Conservation (phyloP, 116 monocot genomes). For the Zostera marina region DNA sequence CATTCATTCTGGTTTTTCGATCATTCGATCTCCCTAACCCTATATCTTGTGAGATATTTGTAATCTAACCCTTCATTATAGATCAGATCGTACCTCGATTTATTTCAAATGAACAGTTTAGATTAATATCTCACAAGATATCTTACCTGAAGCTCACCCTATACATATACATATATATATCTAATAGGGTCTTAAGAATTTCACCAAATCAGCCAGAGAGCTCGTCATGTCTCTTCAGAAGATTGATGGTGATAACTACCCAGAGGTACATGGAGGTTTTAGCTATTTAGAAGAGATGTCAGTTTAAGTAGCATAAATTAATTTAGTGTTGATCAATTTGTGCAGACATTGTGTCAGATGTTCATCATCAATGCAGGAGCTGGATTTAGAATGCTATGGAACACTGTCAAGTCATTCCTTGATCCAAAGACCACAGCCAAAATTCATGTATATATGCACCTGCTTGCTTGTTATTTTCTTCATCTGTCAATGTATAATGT, state of each 20-base stretch:
- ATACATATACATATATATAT: too few species aligned
- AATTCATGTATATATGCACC: conserved; percentile 27
- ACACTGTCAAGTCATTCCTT: conserved; percentile 58
- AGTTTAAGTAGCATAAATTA: too few species aligned
- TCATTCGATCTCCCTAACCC: too few species aligned
- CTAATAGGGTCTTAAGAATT: conserved; percentile 39
- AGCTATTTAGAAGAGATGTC: too few species aligned
- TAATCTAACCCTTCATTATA: too few species aligned
- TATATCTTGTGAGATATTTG: too few species aligned
- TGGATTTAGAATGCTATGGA: conserved; percentile 74
- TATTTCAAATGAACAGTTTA: too few species aligned
- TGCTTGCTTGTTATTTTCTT: neutral
- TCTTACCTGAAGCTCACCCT: too few species aligned
- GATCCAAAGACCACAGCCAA: conserved; percentile 68
- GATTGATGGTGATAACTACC: conserved; percentile 62
- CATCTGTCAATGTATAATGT: neutral
- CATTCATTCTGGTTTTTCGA: too few species aligned
- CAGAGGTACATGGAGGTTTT: conserved; percentile 25
- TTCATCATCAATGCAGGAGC: conserved; percentile 72
- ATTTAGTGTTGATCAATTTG: too few species aligned
- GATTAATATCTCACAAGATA: too few species aligned
- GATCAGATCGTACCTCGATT: too few species aligned
- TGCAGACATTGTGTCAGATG: conserved; percentile 56
- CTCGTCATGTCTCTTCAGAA: conserved; percentile 43
- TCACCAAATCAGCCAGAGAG: conserved; percentile 56